Base-by-base conservation (phyloP, 805 yeast species). In the Barnettozyma populi region DNA sequence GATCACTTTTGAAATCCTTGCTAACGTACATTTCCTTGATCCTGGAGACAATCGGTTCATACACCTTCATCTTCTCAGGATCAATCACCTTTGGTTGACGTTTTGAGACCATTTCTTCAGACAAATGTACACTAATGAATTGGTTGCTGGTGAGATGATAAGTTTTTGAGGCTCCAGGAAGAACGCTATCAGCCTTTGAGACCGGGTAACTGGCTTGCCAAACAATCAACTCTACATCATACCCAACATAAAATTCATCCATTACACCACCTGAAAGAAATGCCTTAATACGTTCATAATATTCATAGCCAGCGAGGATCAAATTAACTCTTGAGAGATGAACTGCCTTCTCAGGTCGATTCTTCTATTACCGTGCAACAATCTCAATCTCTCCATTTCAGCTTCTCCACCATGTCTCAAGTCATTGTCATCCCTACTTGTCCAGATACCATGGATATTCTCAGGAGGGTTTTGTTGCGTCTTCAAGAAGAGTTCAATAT, bases 361-460 rank as follows among this genome's bases (percentile, higher is more conserved):
- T 59, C 75, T 65, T 39, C 65, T 70, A 16, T 56, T 48, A 36
- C 75, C 75, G 52, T 72, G 76, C 46, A 71, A 62, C 47, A 62
- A 63, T 19, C 57, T 60, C 48, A 72, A 50, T 37, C 57, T 51
- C 27, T 63, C 64, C 44, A 69, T 37, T 35, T 68, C 68, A 3
- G 65, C 69, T n/a, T 59, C 64, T 36, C 62, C 64, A 21, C 60
- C 63, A 23, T 61, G 49, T 44, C 60, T 66, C 45, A 72, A 53
- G 52, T 63, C 60, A 16, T 57, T 65, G 51, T 73, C 76, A 60
- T 73, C 75, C 41, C 68, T 71, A 24, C 64, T 55, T 2, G 75
- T 71, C 76, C 76, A 73, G 39, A 73, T 67, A 45, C 76, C 76
- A n/a, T 71, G 68, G 8, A 66, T 67, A 45, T 69, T 59, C 45